Evolutionary conservation across 192 early-diverging fungal species (phyloP).

Genomic region (Allomyces macrogynus): DNA sequence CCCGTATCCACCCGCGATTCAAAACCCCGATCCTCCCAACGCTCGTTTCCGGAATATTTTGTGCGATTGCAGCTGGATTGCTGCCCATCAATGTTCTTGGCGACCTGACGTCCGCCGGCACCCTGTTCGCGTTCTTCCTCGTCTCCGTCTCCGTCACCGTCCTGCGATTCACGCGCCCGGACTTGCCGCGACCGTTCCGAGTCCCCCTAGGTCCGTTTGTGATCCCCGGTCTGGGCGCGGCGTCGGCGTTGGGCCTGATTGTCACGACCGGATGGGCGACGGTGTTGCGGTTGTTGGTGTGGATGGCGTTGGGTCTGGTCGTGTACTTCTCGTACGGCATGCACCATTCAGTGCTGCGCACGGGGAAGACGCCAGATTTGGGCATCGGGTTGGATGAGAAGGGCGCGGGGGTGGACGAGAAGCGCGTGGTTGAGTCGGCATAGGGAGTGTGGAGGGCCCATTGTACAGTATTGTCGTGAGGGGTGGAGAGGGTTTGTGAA

Average conservation of each 20-base stretch:
- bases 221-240: neutral
- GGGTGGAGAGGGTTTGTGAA: too few relatives aligned
- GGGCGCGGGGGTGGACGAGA: too few relatives aligned
- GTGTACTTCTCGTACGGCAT: slow-evolving; percentile 35
- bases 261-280: neutral
- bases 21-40: neutral
- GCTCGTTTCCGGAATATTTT: neutral
- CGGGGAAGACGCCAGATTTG: too few relatives aligned
- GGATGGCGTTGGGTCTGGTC: neutral
- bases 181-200: neutral
- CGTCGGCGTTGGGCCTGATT: neutral
- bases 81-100: neutral
- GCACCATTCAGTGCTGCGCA: slow-evolving; percentile 29
- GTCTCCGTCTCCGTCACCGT: neutral
- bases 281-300: neutral
- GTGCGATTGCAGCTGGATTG: neutral
- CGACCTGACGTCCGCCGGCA: neutral
- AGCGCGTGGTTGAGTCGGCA: too few relatives aligned
- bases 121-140: neutral
- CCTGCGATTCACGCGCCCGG: neutral
- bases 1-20: neutral
- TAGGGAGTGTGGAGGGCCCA: too few relatives aligned
- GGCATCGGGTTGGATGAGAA: too few relatives aligned
- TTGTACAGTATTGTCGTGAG: too few relatives aligned
- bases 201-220: neutral